Evolutionary conservation across 306 rosid genomes (phyloP).

Genomic region (Prunus kanzakura): DNA sequence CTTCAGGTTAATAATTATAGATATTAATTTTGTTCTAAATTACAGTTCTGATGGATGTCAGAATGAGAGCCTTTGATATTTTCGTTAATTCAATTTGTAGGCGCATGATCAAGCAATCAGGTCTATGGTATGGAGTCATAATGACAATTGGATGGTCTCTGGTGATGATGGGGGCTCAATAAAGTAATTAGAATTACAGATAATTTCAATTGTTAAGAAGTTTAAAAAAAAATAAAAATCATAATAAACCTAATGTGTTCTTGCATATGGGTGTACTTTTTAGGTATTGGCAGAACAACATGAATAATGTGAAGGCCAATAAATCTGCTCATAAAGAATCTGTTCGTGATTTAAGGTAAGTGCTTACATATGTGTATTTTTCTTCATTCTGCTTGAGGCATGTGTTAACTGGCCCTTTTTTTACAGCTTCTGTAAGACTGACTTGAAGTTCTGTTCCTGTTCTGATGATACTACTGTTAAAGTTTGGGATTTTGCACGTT

Average conservation of each 20-base stretch:
- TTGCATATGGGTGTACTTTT: constrained; percentile 21
- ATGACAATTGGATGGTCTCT: constrained; percentile 99
- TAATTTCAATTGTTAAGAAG: constrained; percentile 6
- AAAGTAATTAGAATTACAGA: constrained; percentile 64
- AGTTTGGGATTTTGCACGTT: constrained; percentile 98
- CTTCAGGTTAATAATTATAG: constrained; percentile 65
- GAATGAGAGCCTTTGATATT: constrained; percentile 20
- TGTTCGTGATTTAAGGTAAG: constrained; percentile 88
- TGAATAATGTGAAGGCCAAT: constrained; percentile 97
- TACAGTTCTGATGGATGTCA: neutral
- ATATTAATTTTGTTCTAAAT: neutral
- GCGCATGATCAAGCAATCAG: constrained; percentile 99
- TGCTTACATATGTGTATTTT: neutral
- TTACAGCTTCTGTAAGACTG: constrained; percentile 95
- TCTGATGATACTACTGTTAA: constrained; percentile 95
- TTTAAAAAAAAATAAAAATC: constrained; percentile 9
- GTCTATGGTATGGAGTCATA: constrained; percentile 99
- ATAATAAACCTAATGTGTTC: constrained; percentile 11
- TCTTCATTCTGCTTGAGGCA: constrained; percentile 20
- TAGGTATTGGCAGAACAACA: constrained; percentile 99
- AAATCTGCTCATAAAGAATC: constrained; percentile 99
- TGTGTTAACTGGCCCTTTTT: constrained; percentile 25
- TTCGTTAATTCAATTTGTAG: constrained; percentile 30
- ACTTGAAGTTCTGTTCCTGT: constrained; percentile 96
- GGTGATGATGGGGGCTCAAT: constrained; percentile 98